Evolutionary conservation across 2,329 filamentous ascomycete species (phyloP).

Genomic region (Trichoderma oligosporum): DNA sequence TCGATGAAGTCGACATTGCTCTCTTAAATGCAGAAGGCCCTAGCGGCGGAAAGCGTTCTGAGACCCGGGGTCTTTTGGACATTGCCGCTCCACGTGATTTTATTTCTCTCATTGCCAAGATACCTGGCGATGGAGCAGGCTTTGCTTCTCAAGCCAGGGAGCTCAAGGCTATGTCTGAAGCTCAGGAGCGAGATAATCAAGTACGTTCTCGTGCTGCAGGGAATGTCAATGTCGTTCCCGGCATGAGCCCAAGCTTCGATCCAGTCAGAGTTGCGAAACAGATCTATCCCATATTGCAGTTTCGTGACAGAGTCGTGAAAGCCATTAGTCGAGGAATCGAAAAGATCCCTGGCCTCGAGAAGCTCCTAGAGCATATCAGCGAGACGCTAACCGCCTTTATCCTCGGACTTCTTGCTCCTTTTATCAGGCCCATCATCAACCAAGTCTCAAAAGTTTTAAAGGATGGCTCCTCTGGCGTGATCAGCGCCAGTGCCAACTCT

Average conservation of each 20-base stretch:
- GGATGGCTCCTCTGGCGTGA: slow-evolving; percentile 71
- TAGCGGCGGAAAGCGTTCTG: slow-evolving; percentile 36
- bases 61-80: slow-evolving; percentile 42
- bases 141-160: slow-evolving; percentile 63
- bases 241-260: slow-evolving; percentile 73
- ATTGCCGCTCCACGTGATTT: slow-evolving; percentile 52
- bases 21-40: slow-evolving; percentile 63
- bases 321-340: slow-evolving; percentile 79
- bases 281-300: slow-evolving; percentile 92
- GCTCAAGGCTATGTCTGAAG: slow-evolving; percentile 58
- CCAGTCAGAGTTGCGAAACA: slow-evolving; percentile 70
- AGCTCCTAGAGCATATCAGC: slow-evolving; percentile 87
- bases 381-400: slow-evolving; percentile 92
- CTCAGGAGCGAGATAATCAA: slow-evolving; percentile 59
- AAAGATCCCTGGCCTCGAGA: slow-evolving; percentile 87
- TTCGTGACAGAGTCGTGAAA: slow-evolving; percentile 90
- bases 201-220: slow-evolving; percentile 34
- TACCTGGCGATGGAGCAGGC: slow-evolving; percentile 66
- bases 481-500: slow-evolving; percentile 64
- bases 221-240: slow-evolving; percentile 61
- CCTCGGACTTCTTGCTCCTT: slow-evolving; percentile 84
- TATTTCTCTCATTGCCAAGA: slow-evolving; percentile 67
- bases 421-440: slow-evolving; percentile 86
- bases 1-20: slow-evolving; percentile 74
- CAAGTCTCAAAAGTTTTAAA: slow-evolving; percentile 81